phyloP scores from a whole-genome alignment of 2,329 filamentous ascomycete genomes.

The Aspergillus sp. region DNA sequence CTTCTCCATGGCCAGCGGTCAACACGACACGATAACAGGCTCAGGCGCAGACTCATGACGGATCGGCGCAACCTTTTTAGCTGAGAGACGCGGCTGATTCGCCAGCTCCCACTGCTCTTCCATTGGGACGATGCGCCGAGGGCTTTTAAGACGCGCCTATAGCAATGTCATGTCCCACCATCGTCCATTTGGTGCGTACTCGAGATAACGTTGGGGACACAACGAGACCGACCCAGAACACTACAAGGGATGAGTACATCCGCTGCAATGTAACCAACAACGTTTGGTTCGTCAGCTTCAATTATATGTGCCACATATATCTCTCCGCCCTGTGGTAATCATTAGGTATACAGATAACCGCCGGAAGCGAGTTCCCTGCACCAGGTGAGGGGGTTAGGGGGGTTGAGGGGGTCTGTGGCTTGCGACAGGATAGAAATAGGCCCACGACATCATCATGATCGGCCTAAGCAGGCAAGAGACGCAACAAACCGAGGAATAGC shows the following conservation, averaged over 20 bases:
- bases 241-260: neutral
- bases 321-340: neutral
- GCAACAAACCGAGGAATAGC: neutral
- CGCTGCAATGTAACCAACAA: neutral
- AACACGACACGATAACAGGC: neutral
- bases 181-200: neutral
- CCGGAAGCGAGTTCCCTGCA: neutral
- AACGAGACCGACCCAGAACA: neutral
- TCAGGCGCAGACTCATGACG: slow-evolving; percentile 1
- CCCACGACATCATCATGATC: neutral
- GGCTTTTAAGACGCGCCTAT: neutral
- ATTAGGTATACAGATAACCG: neutral
- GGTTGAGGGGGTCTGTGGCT: neutral
- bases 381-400: neutral
- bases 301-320: neutral
- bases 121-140: neutral
- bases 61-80: neutral
- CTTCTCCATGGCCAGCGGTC: neutral
- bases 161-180: neutral
- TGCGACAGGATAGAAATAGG: neutral
- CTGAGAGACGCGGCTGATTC: neutral
- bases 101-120: neutral
- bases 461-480: neutral
- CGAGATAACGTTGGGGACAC: neutral
- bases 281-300: neutral